Evolutionary conservation across 352 stramenopile species (phyloP).

Genomic region (Pseudoperonospora humuli): DNA sequence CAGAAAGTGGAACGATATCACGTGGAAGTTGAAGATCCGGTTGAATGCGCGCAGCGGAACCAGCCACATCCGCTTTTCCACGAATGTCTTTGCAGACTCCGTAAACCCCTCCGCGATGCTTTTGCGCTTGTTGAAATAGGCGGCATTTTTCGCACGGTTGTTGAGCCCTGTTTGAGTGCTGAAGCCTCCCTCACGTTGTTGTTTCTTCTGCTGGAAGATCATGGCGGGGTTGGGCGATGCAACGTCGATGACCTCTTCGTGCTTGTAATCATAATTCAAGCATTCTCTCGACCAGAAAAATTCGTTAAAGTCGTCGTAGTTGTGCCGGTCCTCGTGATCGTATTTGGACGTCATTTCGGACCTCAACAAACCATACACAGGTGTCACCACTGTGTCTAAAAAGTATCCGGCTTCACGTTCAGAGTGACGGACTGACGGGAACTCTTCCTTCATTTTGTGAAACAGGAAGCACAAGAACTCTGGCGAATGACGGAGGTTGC

Average conservation of each 20-base stretch:
- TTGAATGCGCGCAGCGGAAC: constrained; percentile 91
- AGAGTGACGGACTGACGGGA: constrained; percentile 55
- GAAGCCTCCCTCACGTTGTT: constrained; percentile 27
- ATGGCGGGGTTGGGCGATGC: constrained; percentile 50
- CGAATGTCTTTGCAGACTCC: constrained; percentile 93
- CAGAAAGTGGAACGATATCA: constrained; percentile 95
- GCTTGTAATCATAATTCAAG: constrained; percentile 92
- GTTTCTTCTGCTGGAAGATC: constrained; percentile 48
- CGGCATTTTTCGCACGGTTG: constrained; percentile 12
- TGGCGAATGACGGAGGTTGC: constrained; percentile 96
- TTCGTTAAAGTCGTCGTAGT: constrained; percentile 99
- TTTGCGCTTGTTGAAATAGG: constrained; percentile 45
- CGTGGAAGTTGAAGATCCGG: constrained; percentile 96
- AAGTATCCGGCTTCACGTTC: constrained; percentile 92
- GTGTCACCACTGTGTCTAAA: constrained; percentile 95
- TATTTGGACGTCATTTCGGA: constrained; percentile 83
- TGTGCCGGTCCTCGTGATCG: constrained; percentile 93
- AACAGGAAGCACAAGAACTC: constrained; percentile 99
- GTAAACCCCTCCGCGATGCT: constrained; percentile 87
- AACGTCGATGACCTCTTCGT: constrained; percentile 74
- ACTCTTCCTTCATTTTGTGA: constrained; percentile 91
- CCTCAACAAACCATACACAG: constrained; percentile 87
- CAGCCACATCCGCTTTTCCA: constrained; percentile 97
- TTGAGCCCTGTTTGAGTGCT: constrained; percentile 23
- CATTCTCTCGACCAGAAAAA: constrained; percentile 98